Base-by-base conservation (phyloP, 768 basidiomycete genomes). In the Cubamyces sp. region DNA sequence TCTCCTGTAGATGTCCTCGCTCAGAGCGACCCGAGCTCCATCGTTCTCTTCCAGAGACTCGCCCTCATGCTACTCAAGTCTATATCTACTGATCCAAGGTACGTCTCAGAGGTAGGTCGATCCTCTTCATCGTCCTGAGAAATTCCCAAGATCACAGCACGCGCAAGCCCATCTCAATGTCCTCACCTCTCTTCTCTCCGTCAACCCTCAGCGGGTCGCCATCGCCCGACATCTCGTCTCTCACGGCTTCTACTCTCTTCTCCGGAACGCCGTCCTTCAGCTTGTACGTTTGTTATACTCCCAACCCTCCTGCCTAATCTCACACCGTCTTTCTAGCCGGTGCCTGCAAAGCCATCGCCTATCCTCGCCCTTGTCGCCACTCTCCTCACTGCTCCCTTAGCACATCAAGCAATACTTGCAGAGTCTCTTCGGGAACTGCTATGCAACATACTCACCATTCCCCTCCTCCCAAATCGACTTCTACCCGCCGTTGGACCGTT, bases 381-480 rank as follows among this genome's bases (percentile, higher is more conserved):
- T 12, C 78, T 90, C 15, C 64, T 79, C 16, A 80, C 80, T 0
- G 62, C 71, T 48, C 68, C 83, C 71, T 45, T 82, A 79, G 23
- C 74, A 69, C 12, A 74, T 66, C 69, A 66, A 69, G 66, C 70
- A 1, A 54, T 68, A 46, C 78, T 76, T 66, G 26, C 72, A 6
- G 66, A 63, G 62, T 72, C 78, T 45, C 68, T 88, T 16, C 64
- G 73, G 30, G 69, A 73, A 18, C 68, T 90, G 28, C 66, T 91
- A 55, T 69, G 77, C 16, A 73, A 77, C 62, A 84, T 96, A 57
- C 78, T 96, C 60, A 82, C 87, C 1, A 78, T 96, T 46, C 90
- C 91, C 0, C 76, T 93, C 0, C 81, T 98, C 0, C 93, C 92
- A 0, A 89, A 91, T 73, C 88, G 86, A 8, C 77, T 90, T 48